phyloP scores from a whole-genome alignment of 75 land plant genomes.

The Ceratopteris richardii region DNA sequence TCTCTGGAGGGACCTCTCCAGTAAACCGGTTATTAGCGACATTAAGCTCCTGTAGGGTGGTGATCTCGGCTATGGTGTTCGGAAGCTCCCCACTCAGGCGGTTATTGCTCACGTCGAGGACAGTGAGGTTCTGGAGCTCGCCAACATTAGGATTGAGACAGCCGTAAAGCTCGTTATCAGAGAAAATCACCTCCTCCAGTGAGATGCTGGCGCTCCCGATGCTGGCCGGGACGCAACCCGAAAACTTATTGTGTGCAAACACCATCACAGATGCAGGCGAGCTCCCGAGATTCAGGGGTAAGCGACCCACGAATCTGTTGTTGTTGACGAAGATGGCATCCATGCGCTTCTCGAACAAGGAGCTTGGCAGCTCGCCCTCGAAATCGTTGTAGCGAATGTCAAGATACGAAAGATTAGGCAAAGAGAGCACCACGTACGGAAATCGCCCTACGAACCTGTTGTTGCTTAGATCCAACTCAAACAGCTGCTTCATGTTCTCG shows the following conservation, averaged over 20 bases:
- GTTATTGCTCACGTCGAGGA: conserved; percentile 44
- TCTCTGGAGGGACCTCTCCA: conserved; percentile 42
- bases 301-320: conserved; percentile 18
- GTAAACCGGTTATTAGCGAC: conserved; percentile 40
- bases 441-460: conserved; percentile 40
- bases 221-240: conserved; percentile 27
- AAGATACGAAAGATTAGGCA: conserved; percentile 30
- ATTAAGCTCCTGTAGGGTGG: conserved; percentile 32
- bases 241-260: conserved; percentile 32
- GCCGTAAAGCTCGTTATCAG: conserved; percentile 20
- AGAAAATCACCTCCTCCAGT: conserved; percentile 13
- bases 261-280: conserved; percentile 41
- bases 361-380: conserved; percentile 31
- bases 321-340: conserved; percentile 48
- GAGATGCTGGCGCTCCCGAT: conserved; percentile 15
- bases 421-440: conserved; percentile 26
- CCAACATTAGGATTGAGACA: conserved; percentile 31
- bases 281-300: conserved; percentile 24
- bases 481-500: conserved; percentile 25
- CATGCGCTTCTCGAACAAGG: conserved; percentile 17
- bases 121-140: conserved; percentile 14
- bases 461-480: conserved; percentile 51
- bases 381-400: conserved; percentile 47
- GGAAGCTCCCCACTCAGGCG: conserved; percentile 24
- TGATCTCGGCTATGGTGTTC: conserved; percentile 12